Percentiles rank a stretch among this genome's conserved stretches.
Evolutionary conservation across 2,329 filamentous ascomycete species (phyloP).

Genomic region (Hymenoscyphus infarciens): DNA sequence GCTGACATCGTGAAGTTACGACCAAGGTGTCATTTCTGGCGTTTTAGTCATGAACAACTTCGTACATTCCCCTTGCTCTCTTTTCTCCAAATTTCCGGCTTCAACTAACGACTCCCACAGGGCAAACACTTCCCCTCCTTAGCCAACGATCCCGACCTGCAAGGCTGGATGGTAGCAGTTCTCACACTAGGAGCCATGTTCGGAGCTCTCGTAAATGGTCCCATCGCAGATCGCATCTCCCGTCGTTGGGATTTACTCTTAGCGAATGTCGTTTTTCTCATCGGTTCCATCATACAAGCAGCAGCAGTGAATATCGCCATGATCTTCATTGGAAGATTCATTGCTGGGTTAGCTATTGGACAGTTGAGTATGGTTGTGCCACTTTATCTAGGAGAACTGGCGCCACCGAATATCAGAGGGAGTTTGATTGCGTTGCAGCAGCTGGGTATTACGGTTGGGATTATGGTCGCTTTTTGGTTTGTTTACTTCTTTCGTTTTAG

Average conservation of each 20-base stretch:
- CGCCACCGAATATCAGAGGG: constrained; percentile 59
- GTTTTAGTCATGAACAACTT: constrained; percentile 56
- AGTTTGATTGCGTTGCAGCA: constrained; percentile 61
- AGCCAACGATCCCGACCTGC: constrained; percentile 39
- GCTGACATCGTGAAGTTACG: constrained; percentile 49
- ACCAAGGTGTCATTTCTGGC: constrained; percentile 68
- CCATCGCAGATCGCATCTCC: constrained; percentile 63
- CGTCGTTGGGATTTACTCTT: constrained; percentile 66
- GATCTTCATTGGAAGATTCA: constrained; percentile 63
- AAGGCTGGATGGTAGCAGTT: constrained; percentile 19
- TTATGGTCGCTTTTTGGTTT: constrained; percentile 46
- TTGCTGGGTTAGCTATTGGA: constrained; percentile 56
- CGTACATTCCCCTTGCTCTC: constrained; percentile 14
- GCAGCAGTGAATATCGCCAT: constrained; percentile 54
- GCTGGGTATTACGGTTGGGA: constrained; percentile 55
- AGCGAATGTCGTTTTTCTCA: constrained; percentile 60
- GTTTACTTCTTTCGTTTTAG: neutral
- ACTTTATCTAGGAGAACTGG: constrained; percentile 25
- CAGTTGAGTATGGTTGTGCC: constrained; percentile 40
- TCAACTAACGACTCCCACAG: constrained; percentile 24
- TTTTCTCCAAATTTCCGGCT: neutral
- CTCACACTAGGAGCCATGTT: constrained; percentile 48
- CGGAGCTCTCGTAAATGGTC: constrained; percentile 65
- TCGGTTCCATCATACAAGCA: constrained; percentile 66
- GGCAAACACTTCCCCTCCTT: constrained; percentile 40